Base-by-base conservation (phyloP, 1,284 basidiomycete genomes). In the Malassezia globosa region DNA sequence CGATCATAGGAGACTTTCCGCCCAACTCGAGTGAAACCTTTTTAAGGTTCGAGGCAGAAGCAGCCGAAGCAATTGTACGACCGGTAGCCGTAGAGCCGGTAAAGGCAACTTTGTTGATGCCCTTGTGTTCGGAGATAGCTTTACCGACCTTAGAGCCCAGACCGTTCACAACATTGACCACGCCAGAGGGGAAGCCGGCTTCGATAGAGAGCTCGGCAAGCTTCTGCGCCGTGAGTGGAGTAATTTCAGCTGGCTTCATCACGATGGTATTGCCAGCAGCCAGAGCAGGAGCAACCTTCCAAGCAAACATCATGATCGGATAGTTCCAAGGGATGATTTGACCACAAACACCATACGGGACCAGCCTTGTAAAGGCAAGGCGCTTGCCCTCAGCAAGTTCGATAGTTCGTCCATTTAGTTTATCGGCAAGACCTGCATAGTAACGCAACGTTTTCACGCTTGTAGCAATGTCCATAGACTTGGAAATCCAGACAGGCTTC, bases 101-200 rank as follows among this genome's bases (percentile, higher is more conserved):
- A 73, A 99, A 97, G 6, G 85, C 84, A 27, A 97, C 79, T 75
- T 96, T 97, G 69, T 79, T 82, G 46, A 92, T 81, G 27, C 72
- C 74, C 55, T 78, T 79, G 52, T 72, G 75, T 60, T 74, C 72
- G 54, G 74, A 76, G 33, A 77, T 59, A 66, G 75, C 75, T 39
- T 66, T 60, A 14, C 68, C 68, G 65, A 83, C 84, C 43, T 82
- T 77, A 1, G 87, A 87, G 8, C 88, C 87, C 37, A 97, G 81
- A n/a, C n/a, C n/a, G n/a, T n/a, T n/a, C n/a, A n/a, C n/a, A 46
- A 95, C 79, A 73, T 97, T 96, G 72, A 99, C 82, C 37, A 95
- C 90, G 42, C 94, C 94, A 44, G 85, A 81, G 13, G 94, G 92
- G 39, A 97, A 77, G 37, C 90, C 92, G 10, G 90, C 92, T 49